Base-by-base conservation (phyloP, 139 green algal species). In the Chlorella sp. region DNA sequence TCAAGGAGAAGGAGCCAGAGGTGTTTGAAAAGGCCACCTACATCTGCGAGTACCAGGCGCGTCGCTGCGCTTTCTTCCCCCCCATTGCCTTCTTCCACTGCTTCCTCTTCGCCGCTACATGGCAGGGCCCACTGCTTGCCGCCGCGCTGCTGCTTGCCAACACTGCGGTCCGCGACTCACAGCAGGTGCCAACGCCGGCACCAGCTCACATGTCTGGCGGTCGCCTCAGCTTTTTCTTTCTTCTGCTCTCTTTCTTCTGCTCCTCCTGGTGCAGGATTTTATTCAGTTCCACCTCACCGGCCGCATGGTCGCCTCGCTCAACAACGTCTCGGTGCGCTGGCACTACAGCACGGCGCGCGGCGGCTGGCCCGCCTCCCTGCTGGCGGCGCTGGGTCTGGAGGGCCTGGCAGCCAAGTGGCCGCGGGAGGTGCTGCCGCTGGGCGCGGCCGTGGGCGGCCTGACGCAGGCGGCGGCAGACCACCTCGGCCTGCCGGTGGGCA, bases 271-370 rank as follows among this genome's bases (percentile, higher is more conserved):
- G 27, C 83, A 91, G 84, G 88, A 94, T 74, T 96, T 83, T 51
- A 73, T 94, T 27, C 94, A 93, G 67, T 77, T 89, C 42, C 73
- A 86, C n/a, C 83, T 96, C 3, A 96, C 92, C 17, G 90, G 90
- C 6, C 70, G 76, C 43, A 88, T 35, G 65, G 65, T 71, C 48
- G 91, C 80, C 31, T 89, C 74, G 9, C 23, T 89, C 50, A 95
- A 92, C 77, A 93, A 92, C 71, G 85, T 87, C 29, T 77, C 82
- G 12, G 80, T 95, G 11, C 83, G 92, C 23, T 96, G 92, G 92
- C 92, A 96, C 87, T 94, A 90, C 79, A 79, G 62, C 72, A 72
- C 74, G 2, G 46, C 50, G 50, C 59, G 70, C 35, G 72, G 62
- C 23, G 74, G 77, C 35, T 73, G 73, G 68, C 82, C 79, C 58